Conservation (phyloP, 106 monocot species). For the Allium cepa region DNA sequence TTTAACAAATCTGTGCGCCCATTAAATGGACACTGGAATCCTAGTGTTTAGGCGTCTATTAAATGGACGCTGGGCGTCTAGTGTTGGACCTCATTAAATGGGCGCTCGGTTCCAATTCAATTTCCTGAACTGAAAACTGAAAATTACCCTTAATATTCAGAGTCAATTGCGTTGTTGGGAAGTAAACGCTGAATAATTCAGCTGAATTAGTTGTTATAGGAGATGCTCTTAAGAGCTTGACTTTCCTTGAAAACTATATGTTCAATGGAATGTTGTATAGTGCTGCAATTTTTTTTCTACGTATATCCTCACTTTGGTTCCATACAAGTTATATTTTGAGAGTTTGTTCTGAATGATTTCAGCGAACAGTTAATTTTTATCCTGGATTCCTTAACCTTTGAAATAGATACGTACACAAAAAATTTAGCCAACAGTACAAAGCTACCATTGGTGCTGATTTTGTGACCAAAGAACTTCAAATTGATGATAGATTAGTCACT, state of each 20-base stretch:
- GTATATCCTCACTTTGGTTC: background rate
- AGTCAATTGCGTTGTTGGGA: too few relatives aligned
- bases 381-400: constrained; percentile 10
- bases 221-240: background rate
- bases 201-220: background rate
- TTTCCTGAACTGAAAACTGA: too few relatives aligned
- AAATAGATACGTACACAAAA: constrained; percentile 84
- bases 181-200: too few relatives aligned
- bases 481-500: constrained; percentile 67
- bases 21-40: too few relatives aligned
- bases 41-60: too few relatives aligned
- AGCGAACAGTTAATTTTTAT: background rate
- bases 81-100: too few relatives aligned
- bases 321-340: background rate
- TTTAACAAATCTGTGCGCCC: too few relatives aligned
- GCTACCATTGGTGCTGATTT: constrained; percentile 89
- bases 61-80: too few relatives aligned
- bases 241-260: background rate
- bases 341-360: background rate
- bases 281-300: background rate
- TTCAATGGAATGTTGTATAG: too few relatives aligned
- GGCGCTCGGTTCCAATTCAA: too few relatives aligned
- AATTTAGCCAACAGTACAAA: constrained; percentile 75
- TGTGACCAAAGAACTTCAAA: constrained; percentile 59
- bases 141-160: too few relatives aligned